Base-by-base conservation (phyloP, 805 yeast species). In the Wickerhamiella dianesei region DNA sequence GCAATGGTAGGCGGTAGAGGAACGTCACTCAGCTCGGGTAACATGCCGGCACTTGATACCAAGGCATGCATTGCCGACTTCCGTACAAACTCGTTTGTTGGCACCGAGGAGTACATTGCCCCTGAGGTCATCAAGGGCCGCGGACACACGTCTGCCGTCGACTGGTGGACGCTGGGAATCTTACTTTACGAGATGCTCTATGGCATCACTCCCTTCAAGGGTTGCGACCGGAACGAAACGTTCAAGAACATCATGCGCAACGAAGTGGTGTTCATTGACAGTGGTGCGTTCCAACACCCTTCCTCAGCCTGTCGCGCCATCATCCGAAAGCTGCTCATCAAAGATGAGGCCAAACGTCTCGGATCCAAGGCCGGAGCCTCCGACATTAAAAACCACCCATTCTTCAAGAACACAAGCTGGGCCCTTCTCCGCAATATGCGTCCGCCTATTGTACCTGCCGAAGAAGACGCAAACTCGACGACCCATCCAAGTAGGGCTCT, bases 161-260 rank as follows among this genome's bases (percentile, higher is more conserved):
- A 92, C 64, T 92, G 98, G 98, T 92, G 99, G 99, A 92, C 98
- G 0, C 68, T 92, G 53, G 99, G 99, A 3, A 87, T 92, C 18
- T 72, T 92, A 57, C 69, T 87, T 20, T 94, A 78, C 64, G 99
- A 92, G 61, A 92, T 92, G 98, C 67, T 92, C 19, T 88, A 77
- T 63, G 97, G 97, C 1, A 82, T 86, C 6, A 92, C 98, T 0
- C 99, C 99, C 1, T 92, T 89, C 67, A 92, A 92, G 66, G 98
- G 98, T 4, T 70, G 76, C 35, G 86, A 80, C 53, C 73, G 97
- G 40, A 87, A 87, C 58, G 80, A 80, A 55, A 92, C 99, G 0
- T 92, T 92, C 61, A 78, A 89, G 40, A 85, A 86, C 56, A 79
- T 92, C 44, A 66, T 92, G 59, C 87, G 86, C 58, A 77, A 76